A percentile compares a stretch with the other conserved stretches of the same genome.
phyloP scores from a whole-genome alignment of 495 filamentous ascomycete species.

The Jackrogersella minutella region DNA sequence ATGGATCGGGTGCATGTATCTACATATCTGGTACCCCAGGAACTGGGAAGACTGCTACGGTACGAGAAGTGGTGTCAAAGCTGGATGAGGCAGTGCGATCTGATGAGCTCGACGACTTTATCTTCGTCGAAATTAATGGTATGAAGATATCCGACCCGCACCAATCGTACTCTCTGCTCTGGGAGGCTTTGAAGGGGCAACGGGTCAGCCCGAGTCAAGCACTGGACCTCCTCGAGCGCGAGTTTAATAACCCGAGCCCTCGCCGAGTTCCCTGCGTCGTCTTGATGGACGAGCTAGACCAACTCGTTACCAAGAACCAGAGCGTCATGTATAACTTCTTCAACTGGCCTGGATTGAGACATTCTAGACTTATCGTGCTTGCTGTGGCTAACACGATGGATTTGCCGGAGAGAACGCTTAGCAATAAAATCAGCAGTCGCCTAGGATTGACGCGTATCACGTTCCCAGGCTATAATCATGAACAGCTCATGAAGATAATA shows the following conservation, averaged over 20 bases:
- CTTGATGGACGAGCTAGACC: slow-evolving; percentile 98
- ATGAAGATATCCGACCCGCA: slow-evolving; percentile 99
- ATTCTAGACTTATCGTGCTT: slow-evolving; percentile 92
- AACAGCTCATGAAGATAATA: slow-evolving; percentile 98
- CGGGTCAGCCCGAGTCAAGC: slow-evolving; percentile 92
- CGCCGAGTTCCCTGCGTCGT: slow-evolving; percentile 95
- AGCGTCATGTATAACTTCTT: slow-evolving; percentile 99
- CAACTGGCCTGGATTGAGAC: slow-evolving; percentile 96
- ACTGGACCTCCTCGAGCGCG: slow-evolving; percentile 85
- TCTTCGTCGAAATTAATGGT: slow-evolving; percentile 99
- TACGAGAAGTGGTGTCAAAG: slow-evolving; percentile 91
- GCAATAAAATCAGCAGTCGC: slow-evolving; percentile 96
- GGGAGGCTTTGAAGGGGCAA: slow-evolving; percentile 95
- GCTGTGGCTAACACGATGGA: slow-evolving; percentile 99
- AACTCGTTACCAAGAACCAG: slow-evolving; percentile 96
- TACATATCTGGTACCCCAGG: slow-evolving; percentile 99
- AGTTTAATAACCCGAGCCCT: slow-evolving; percentile 90
- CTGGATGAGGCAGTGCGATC: slow-evolving; percentile 82
- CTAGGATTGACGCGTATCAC: slow-evolving; percentile 91
- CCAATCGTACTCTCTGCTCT: slow-evolving; percentile 93
- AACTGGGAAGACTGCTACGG: slow-evolving; percentile 98
- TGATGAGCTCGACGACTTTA: slow-evolving; percentile 98
- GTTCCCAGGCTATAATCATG: slow-evolving; percentile 96
- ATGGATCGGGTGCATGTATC: slow-evolving; percentile 92
- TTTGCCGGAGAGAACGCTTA: slow-evolving; percentile 92